Conservation (phyloP, 352 stramenopile genomes). For the Halophytophthora polymorphica region DNA sequence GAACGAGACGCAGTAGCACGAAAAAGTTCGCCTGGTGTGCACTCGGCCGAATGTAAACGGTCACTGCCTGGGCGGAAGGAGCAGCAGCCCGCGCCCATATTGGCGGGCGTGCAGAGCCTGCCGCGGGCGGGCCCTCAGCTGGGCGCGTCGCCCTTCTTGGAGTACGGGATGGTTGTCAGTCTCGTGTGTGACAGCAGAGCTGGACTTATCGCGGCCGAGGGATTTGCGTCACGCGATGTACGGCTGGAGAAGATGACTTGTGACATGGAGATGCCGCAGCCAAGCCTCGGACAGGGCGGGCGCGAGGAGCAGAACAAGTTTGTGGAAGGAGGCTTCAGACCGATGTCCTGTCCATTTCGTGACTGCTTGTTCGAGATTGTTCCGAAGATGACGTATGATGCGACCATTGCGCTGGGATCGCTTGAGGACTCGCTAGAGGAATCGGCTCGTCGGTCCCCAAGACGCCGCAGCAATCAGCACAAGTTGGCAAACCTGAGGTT, state of each 20-base stretch:
- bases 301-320: conserved; percentile 41
- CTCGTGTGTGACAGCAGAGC: conserved; percentile 58
- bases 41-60: conserved; percentile 44
- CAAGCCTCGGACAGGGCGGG: conserved; percentile 45
- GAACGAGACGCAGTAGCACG: conserved; percentile 13
- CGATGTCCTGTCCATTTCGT: conserved; percentile 51
- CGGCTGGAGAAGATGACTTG: conserved; percentile 52
- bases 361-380: conserved; percentile 75
- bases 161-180: conserved; percentile 70
- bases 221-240: conserved; percentile 54
- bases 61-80: conserved; percentile 22
- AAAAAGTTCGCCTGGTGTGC: conserved; percentile 40
- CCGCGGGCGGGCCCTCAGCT: conserved; percentile 8
- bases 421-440: conserved; percentile 2
- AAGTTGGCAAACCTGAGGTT: conserved; percentile 53
- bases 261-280: conserved; percentile 10
- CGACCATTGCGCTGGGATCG: conserved; percentile 41
- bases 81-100: conserved; percentile 33
- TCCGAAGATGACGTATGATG: conserved; percentile 74
- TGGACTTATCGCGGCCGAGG: conserved; percentile 51
- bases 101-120: conserved; percentile 24
- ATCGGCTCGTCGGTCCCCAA: conserved; percentile 5
- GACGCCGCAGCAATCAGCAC: conserved; percentile 17
- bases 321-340: conserved; percentile 28
- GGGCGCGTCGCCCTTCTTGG: conserved; percentile 41